These are phyloP conservation scores for Trichoderma sp. DNA, from an alignment of 2,329 filamentous ascomycete species.

Conservation along the genomic window DNA sequence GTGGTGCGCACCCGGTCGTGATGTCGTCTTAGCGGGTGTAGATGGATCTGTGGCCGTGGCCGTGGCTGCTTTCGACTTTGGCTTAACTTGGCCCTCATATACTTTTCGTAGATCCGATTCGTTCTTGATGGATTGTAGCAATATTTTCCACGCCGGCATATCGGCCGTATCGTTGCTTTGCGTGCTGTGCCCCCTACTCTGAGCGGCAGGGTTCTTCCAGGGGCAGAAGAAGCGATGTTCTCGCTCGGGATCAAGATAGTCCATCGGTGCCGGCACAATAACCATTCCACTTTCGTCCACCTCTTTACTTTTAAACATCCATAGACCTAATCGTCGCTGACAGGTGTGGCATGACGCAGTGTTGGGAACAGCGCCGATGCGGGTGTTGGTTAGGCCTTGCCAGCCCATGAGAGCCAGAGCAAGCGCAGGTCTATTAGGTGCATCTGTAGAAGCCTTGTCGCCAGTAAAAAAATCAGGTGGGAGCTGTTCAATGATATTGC, in stretches of 20 bases:
- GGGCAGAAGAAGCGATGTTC: constrained; percentile 85
- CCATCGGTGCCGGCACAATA: constrained; percentile 62
- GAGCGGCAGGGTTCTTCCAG: constrained; percentile 68
- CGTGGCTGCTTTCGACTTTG: constrained; percentile 25
- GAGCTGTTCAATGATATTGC: constrained; percentile 52
- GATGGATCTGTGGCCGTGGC: constrained; percentile 26
- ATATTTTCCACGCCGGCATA: constrained; percentile 56
- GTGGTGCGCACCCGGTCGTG: background rate
- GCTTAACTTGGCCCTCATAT: constrained; percentile 36
- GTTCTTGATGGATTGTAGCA: constrained; percentile 58
- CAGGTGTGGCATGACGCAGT: constrained; percentile 82
- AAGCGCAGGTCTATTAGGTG: constrained; percentile 63
- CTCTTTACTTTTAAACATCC: constrained; percentile 85
- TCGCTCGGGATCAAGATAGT: constrained; percentile 65
- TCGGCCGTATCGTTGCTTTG: constrained; percentile 37
- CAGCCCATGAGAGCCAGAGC: constrained; percentile 73
- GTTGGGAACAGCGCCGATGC: constrained; percentile 64
- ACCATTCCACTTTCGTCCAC: constrained; percentile 56
- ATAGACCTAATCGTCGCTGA: constrained; percentile 83
- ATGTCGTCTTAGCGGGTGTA: constrained; percentile 22
- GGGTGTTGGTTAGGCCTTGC: constrained; percentile 62
- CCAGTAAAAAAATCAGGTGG: constrained; percentile 57
- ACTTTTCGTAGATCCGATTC: constrained; percentile 54
- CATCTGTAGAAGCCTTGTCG: constrained; percentile 30
- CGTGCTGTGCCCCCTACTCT: constrained; percentile 47